Evolutionary conservation across 2,329 filamentous ascomycete genomes (phyloP).

Genomic region (Fonsecaea monophora): DNA sequence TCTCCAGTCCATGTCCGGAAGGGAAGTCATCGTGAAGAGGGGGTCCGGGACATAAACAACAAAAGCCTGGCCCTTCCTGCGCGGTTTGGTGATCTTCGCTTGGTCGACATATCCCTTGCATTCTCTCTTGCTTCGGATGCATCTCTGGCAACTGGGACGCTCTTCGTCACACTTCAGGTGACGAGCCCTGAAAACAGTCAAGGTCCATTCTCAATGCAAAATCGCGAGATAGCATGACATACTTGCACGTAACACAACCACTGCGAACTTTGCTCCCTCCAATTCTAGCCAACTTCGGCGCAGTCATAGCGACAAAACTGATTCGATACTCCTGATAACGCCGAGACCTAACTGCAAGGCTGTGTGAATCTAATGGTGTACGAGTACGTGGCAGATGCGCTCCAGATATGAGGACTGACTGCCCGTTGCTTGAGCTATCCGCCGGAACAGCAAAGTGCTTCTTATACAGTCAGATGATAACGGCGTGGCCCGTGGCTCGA

Average conservation of each 20-base stretch:
- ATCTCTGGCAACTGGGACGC: constrained; percentile 20
- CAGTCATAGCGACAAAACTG: background rate
- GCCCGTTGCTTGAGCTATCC: background rate
- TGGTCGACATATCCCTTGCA: constrained; percentile 16
- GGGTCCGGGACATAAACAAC: constrained; percentile 13
- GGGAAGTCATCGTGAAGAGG: background rate
- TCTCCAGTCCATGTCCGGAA: background rate
- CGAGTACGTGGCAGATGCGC: background rate
- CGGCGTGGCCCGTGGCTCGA: background rate
- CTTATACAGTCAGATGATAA: background rate
- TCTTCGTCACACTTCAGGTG: constrained; percentile 24
- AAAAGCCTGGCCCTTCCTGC: background rate
- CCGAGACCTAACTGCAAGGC: background rate
- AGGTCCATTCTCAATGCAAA: background rate
- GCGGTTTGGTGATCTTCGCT: background rate
- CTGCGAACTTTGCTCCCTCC: constrained; percentile 3
- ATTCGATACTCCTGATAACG: background rate
- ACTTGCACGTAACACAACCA: constrained; percentile 2
- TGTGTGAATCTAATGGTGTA: background rate
- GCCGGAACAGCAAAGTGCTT: background rate
- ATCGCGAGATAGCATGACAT: background rate
- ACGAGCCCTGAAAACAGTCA: background rate
- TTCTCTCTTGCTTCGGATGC: constrained; percentile 1
- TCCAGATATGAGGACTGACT: background rate
- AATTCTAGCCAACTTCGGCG: background rate